Base-by-base conservation (phyloP, 1,284 basidiomycete species). In the Blastosporella zonata region DNA sequence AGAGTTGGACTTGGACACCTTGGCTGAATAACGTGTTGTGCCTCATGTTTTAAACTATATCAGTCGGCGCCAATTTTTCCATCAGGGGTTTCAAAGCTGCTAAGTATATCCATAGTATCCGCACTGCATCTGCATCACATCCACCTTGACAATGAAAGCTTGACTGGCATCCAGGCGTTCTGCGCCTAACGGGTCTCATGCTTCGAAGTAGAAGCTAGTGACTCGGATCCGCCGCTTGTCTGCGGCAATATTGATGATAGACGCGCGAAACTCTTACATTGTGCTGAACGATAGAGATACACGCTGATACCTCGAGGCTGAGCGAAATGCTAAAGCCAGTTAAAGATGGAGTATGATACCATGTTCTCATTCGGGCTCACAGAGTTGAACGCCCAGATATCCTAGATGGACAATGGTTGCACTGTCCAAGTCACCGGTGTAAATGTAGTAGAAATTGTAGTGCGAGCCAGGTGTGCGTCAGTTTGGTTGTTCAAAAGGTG, bases 301-400 rank as follows among this genome's bases (percentile, higher is more conserved):
- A 67, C 5, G 71, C 74, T 1, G 70, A 79, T 41, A 68, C 71
- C 0, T 65, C 69, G 0, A 51, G 60, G 15, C 61, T 74, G 6
- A 56, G 61, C 10, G 48, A 48, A 22, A 22, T 28, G 2, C 50
- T 54, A 9, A n/a, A 61, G 57, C 36, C 47, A 4, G n/a, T 80
- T 71, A 52, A 56, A 61, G 33, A 68, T 72, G 31, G 56, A 65
- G 9, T 79, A 69, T 55, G 68, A 74, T n/a, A 63, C 81, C 43
- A 64, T 81, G 18, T 61, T 81, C 39, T 62, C 69, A 28, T 77
- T 78, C 48, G 79, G 79, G 2, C 58, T 74, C 29, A 67, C 64
- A 6, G 68, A 70, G 42, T 44, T 70, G 38, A 62, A 65, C 41
- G 66, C 65, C 1, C 62, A 65, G 43, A 50, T 67, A 38, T 54